A percentile compares a stretch with the other conserved stretches of the same genome.
These are phyloP conservation scores for Trichoderma hamatum DNA, from an alignment of 2,329 filamentous ascomycete species.

Conservation along the genomic window DNA sequence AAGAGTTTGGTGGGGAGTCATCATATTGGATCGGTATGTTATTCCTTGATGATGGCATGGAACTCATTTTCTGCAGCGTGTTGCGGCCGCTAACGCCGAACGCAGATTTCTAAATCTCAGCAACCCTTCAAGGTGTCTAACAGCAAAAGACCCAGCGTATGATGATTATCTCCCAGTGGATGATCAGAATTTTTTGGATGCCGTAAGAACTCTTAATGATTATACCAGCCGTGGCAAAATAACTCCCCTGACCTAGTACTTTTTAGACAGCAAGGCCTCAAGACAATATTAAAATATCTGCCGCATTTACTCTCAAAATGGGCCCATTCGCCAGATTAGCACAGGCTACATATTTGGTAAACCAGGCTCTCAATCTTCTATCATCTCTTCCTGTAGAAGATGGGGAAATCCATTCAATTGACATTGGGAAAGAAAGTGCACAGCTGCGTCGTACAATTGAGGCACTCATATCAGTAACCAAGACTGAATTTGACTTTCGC, in stretches of 20 bases:
- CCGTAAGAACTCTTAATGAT: background rate
- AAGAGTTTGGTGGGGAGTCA: constrained; percentile 9
- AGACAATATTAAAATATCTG: background rate
- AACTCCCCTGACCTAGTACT: fast-evolving
- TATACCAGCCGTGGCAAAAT: too few species aligned
- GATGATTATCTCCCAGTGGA: constrained; percentile 11
- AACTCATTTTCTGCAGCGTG: background rate
- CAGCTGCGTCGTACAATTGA: constrained; percentile 6
- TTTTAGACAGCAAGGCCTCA: constrained; percentile 8
- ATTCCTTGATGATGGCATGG: background rate
- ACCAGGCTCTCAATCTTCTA: background rate
- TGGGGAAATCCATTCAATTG: background rate
- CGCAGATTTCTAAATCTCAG: constrained; percentile 6
- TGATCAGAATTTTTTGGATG: background rate
- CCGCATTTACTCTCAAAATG: constrained; percentile 10
- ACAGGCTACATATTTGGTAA: constrained; percentile 9
- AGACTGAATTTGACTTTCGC: constrained; percentile 5
- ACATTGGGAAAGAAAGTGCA: constrained; percentile 1
- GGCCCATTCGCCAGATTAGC: background rate
- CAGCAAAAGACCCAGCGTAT: constrained; percentile 5
- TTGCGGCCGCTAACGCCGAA: background rate
- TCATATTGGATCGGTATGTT: constrained; percentile 1
- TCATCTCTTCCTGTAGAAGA: background rate
- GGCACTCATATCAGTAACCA: background rate
- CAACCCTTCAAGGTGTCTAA: background rate